Percentiles rank a stretch among this genome's conserved stretches.
These are phyloP conservation scores for Eucalyptus sp. DNA, from an alignment of 345 rosid genomes.

Conservation along the genomic window DNA sequence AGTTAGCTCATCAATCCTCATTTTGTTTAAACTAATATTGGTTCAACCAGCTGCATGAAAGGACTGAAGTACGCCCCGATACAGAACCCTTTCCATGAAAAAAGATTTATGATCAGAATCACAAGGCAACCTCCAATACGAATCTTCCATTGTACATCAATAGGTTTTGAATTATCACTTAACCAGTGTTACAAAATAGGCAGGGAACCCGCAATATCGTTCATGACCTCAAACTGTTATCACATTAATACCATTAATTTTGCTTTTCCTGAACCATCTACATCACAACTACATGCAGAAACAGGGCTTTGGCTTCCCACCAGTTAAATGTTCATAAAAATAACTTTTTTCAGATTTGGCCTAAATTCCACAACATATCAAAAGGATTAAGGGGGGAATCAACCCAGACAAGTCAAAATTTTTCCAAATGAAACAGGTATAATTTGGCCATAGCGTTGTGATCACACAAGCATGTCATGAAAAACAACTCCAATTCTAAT, in stretches of 20 bases:
- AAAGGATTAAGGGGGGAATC: neutral
- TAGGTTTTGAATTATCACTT: neutral
- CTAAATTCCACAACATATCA: neutral
- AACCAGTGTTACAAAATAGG: neutral
- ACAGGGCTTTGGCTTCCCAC: neutral
- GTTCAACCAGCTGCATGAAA: neutral
- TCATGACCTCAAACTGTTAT: neutral
- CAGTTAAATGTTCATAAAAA: neutral
- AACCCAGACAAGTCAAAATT: neutral
- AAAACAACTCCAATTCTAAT: neutral
- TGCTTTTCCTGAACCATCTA: neutral
- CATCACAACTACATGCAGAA: neutral
- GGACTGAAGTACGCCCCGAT: neutral
- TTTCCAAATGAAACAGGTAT: neutral
- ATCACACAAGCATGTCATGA: neutral
- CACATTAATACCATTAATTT: neutral
- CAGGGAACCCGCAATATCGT: neutral
- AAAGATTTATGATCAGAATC: neutral
- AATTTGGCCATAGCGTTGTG: neutral
- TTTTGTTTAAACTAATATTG: neutral
- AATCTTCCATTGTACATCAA: neutral
- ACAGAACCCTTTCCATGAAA: neutral
- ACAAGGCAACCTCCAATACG: neutral
- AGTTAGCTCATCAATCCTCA: neutral
- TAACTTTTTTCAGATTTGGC: neutral